Conservation (phyloP, 176 grass and related monocot species). For the Triticum timopheevii region DNA sequence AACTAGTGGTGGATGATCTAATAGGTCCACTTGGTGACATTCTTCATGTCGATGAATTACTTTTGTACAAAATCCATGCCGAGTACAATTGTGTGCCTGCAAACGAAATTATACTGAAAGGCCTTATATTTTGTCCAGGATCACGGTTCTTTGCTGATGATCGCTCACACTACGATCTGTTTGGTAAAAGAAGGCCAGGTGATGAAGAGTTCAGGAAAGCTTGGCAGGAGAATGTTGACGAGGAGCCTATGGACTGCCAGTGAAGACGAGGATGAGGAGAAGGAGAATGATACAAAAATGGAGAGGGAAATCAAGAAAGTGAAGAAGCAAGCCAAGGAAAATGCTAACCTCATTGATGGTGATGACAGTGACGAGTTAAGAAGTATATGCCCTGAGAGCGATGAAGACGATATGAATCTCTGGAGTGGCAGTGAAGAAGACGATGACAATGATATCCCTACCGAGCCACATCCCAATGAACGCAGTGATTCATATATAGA, state of each 20-base stretch:
- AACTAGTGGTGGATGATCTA: background rate
- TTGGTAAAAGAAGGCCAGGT: conserved; percentile 76
- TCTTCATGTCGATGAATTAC: background rate
- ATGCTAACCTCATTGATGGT: conserved; percentile 75
- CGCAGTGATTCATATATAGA: conserved; percentile 82
- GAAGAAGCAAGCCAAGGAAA: conserved; percentile 69
- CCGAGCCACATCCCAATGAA: conserved; percentile 62
- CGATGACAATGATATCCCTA: conserved; percentile 71
- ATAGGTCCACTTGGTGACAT: background rate
- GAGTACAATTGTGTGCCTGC: background rate
- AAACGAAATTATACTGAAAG: background rate
- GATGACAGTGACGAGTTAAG: conserved; percentile 87
- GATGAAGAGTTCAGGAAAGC: conserved; percentile 89
- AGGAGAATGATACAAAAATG: conserved; percentile 59
- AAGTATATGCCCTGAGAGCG: conserved; percentile 84
- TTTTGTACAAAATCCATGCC: background rate
- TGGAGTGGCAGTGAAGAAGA: conserved; percentile 94
- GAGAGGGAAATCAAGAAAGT: conserved; percentile 86
- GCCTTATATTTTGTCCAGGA: conserved; percentile 33
- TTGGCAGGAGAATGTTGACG: conserved; percentile 72
- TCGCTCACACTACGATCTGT: conserved; percentile 58
- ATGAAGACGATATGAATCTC: conserved; percentile 75
- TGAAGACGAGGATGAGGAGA: conserved; percentile 65
- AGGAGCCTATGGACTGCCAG: conserved; percentile 92
- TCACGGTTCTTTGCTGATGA: conserved; percentile 59